A percentile compares a stretch with the other conserved stretches of the same genome.
These are phyloP conservation scores for Ormosia semicastrata DNA, from an alignment of 306 rosid genomes.

Conservation along the genomic window DNA sequence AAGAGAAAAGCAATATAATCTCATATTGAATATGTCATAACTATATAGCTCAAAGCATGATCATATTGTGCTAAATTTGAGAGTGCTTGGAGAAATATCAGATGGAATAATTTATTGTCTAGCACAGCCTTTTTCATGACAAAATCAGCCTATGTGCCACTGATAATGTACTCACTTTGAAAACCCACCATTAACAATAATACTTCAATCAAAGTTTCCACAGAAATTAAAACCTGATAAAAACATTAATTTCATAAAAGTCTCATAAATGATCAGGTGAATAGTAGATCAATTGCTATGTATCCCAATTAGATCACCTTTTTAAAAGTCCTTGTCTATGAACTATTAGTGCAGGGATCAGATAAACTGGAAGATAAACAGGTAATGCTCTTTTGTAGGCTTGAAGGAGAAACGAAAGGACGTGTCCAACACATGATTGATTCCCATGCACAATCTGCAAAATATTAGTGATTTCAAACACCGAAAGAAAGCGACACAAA, in stretches of 20 bases:
- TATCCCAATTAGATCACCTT: conserved; percentile 53
- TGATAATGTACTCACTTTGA: conserved; percentile 5
- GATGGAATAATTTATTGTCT: conserved; percentile 23
- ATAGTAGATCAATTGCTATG: conserved; percentile 10
- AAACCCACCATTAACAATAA: background rate
- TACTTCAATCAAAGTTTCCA: background rate
- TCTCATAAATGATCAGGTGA: background rate
- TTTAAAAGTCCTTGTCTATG: conserved; percentile 79
- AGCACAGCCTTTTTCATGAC: background rate
- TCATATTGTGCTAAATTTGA: conserved; percentile 10
- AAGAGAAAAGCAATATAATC: conserved; percentile 1
- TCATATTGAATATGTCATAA: background rate
- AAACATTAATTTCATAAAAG: background rate
- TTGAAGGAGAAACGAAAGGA: conserved; percentile 72
- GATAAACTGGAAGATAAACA: conserved; percentile 92
- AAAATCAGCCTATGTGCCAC: conserved; percentile 10
- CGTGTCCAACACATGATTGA: conserved; percentile 74
- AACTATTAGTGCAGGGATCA: conserved; percentile 92
- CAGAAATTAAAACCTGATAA: background rate
- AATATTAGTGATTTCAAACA: conserved; percentile 12
- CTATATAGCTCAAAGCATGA: background rate
- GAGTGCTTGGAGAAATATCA: conserved; percentile 10
- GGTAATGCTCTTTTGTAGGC: conserved; percentile 92
- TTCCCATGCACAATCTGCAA: conserved; percentile 90
- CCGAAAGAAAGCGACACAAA: background rate